Conservation (phyloP, 2,329 filamentous ascomycete genomes). For the Botrytis aclada region DNA sequence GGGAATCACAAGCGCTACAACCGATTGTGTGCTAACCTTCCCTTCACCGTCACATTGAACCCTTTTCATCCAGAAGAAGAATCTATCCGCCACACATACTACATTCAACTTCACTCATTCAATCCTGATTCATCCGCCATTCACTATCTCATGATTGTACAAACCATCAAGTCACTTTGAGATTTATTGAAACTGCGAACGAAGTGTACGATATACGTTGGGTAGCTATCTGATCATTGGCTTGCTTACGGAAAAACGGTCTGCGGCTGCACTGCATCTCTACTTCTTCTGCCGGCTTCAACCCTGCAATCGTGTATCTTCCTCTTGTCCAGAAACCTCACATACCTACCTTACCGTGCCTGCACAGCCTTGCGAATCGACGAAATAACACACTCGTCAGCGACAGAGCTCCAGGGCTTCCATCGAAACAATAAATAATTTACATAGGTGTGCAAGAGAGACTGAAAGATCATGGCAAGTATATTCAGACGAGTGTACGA, state of each 20-base stretch:
- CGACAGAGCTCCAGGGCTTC: not conserved
- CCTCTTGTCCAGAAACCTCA: constrained; percentile 1
- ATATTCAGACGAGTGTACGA: constrained; percentile 95
- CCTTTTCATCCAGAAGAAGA: not conserved
- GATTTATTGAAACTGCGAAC: not conserved
- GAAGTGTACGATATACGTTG: not conserved
- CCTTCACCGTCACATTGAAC: constrained; percentile 22
- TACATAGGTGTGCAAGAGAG: not conserved
- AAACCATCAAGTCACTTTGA: not conserved
- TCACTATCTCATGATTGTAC: not conserved
- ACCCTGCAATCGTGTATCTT: constrained; percentile 8
- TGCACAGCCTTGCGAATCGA: not conserved
- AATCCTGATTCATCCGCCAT: not conserved
- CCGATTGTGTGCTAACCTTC: constrained; percentile 26
- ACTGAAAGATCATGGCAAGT: constrained; percentile 68
- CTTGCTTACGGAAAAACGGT: constrained; percentile 12
- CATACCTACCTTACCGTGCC: not conserved
- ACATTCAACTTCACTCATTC: constrained; percentile 33
- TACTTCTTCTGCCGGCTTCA: constrained; percentile 11
- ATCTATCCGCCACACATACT: constrained; percentile 19
- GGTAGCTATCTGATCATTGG: constrained; percentile 8
- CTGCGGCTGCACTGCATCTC: constrained; percentile 13
- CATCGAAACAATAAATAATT: not conserved
- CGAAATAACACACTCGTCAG: not conserved
- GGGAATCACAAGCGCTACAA: constrained; percentile 26